Conservation (phyloP, 495 filamentous ascomycete genomes). For the Lasiosphaeria miniovina region DNA sequence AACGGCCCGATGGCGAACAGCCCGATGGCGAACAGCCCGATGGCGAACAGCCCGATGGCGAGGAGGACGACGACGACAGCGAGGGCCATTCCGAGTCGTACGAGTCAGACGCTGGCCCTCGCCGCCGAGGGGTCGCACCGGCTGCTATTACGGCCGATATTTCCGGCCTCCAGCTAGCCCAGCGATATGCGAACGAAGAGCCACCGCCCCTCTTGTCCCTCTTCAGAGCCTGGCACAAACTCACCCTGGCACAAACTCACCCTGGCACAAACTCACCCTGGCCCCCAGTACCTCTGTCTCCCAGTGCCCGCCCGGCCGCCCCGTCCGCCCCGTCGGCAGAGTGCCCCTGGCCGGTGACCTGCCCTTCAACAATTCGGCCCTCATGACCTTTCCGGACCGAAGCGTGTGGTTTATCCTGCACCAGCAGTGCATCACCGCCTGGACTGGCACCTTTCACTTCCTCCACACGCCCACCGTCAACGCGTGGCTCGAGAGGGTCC, state of each 20-base stretch:
- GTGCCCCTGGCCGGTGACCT: conserved; percentile 9
- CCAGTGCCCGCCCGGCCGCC: background rate
- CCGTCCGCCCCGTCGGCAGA: background rate
- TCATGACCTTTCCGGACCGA: conserved; percentile 7
- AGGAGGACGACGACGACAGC: background rate
- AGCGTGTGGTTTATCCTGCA: conserved; percentile 17
- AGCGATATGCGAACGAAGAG: conserved; percentile 20
- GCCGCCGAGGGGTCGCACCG: no score
- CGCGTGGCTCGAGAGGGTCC: conserved; percentile 18
- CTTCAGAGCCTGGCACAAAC: conserved; percentile 22
- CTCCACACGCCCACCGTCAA: conserved; percentile 19
- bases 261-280: conserved; percentile 15
- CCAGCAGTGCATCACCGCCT: conserved; percentile 19
- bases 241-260: background rate
- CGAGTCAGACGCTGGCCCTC: no score
- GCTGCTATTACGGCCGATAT: background rate
- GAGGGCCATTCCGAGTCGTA: background rate
- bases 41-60: background rate
- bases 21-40: background rate
- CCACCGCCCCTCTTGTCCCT: conserved; percentile 26
- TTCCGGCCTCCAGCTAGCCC: conserved; percentile 13
- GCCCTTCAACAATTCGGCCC: conserved; percentile 18
- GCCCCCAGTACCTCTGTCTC: background rate
- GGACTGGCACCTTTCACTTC: conserved; percentile 26
- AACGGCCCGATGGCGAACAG: background rate